Evolutionary conservation across 2,329 filamentous ascomycete species (phyloP).

Genomic region (Diaporthe ilicicola): DNA sequence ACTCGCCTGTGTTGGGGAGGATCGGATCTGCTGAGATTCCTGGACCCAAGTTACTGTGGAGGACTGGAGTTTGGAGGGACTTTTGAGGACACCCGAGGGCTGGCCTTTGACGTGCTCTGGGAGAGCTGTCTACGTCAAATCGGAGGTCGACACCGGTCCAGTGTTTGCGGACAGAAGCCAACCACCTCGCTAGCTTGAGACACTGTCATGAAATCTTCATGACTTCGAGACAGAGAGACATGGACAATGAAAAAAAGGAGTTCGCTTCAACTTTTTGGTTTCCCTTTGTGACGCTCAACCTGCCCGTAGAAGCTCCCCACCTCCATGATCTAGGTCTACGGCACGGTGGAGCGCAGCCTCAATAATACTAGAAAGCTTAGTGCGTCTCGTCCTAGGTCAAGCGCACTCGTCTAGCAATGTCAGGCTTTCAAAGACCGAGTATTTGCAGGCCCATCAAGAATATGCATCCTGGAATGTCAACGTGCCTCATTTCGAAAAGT

Average conservation of each 20-base stretch:
- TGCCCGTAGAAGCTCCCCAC: neutral
- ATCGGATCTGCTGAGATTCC: slow-evolving; percentile 35
- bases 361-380: neutral
- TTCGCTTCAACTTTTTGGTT: slow-evolving; percentile 22
- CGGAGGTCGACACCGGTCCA: slow-evolving; percentile 27
- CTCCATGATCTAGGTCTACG: too few species aligned
- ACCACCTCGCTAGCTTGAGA: slow-evolving; percentile 27
- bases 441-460: too few species aligned
- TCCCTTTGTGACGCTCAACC: neutral
- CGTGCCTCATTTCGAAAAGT: neutral
- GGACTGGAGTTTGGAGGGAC: slow-evolving; percentile 15
- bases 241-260: slow-evolving; percentile 31
- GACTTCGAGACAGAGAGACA: slow-evolving; percentile 15
- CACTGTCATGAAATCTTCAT: slow-evolving; percentile 6
- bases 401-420: neutral
- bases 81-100: slow-evolving; percentile 31
- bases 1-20: slow-evolving; percentile 35
- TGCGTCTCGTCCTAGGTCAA: too few species aligned
- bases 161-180: slow-evolving; percentile 33
- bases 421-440: neutral
- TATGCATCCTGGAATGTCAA: neutral
- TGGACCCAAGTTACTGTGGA: slow-evolving; percentile 33
- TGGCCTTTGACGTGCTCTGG: slow-evolving; percentile 23
- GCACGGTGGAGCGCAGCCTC: neutral
- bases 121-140: slow-evolving; percentile 31